Evolutionary conservation across 1,284 basidiomycete species (phyloP).

Genomic region (Pseudozyma pruni): DNA sequence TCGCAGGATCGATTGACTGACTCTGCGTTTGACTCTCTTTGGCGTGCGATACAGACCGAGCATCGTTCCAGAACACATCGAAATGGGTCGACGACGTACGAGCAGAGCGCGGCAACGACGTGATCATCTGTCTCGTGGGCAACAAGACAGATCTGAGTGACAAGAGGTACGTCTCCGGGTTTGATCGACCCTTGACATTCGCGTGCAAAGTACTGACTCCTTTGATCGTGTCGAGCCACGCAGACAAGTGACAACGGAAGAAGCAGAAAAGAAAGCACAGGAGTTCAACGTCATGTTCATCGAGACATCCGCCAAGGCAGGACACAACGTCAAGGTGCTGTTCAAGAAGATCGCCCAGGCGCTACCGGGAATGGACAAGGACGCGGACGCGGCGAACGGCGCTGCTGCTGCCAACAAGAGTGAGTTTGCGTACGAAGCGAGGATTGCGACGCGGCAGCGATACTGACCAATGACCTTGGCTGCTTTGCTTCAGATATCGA

Average conservation of each 20-base stretch:
- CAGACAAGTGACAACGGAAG: slow-evolving; percentile 96
- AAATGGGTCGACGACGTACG: slow-evolving; percentile 99
- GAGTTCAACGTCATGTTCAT: slow-evolving; percentile 97
- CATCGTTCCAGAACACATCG: slow-evolving; percentile 94
- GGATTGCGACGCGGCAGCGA: not conserved
- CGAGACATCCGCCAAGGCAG: slow-evolving; percentile 99
- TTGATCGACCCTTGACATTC: not conserved
- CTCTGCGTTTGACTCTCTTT: not conserved
- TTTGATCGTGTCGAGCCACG: not conserved
- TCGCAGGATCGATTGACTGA: not conserved
- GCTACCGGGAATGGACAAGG: slow-evolving; percentile 92
- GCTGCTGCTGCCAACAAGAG: slow-evolving; percentile 46
- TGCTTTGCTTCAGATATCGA: slow-evolving; percentile 42
- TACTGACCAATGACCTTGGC: not conserved
- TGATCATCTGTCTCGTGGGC: slow-evolving; percentile 97
- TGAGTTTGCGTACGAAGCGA: slow-evolving; percentile 9
- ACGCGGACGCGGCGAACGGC: slow-evolving; percentile 72
- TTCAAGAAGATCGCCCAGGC: slow-evolving; percentile 99
- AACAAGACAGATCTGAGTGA: slow-evolving; percentile 89
- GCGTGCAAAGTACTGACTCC: too few relatives aligned
- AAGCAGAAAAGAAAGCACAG: slow-evolving; percentile 91
- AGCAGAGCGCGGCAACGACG: slow-evolving; percentile 95
- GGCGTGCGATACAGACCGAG: slow-evolving; percentile 74
- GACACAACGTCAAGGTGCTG: slow-evolving; percentile 97
- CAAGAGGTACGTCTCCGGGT: slow-evolving; percentile 64